Percentiles rank a stretch among this genome's conserved stretches.
phyloP scores from a whole-genome alignment of 805 yeast species.

The Candida parachauliodes region DNA sequence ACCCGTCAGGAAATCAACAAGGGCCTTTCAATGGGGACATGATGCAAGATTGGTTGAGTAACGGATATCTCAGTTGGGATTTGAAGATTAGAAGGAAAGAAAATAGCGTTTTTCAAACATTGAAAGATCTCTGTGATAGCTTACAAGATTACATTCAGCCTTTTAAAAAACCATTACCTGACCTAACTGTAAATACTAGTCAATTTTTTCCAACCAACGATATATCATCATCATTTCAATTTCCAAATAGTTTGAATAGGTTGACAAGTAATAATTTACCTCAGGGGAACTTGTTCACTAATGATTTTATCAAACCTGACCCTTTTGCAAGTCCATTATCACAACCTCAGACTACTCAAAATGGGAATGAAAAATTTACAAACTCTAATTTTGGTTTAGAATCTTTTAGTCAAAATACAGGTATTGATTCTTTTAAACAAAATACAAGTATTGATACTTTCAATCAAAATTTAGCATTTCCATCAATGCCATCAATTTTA shows the following conservation, averaged over 20 bases:
- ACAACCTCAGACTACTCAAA: conserved; percentile 8
- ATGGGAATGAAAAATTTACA: background rate
- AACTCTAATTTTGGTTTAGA: conserved; percentile 25
- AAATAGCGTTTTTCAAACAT: conserved; percentile 46
- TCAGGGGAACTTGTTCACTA: conserved; percentile 17
- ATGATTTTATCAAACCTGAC: conserved; percentile 20
- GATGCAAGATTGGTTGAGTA: conserved; percentile 77
- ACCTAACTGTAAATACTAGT: conserved; percentile 10
- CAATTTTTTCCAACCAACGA: conserved; percentile 8
- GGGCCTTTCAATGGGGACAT: conserved; percentile 74
- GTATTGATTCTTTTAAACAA: conserved; percentile 8
- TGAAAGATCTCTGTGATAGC: conserved; percentile 49
- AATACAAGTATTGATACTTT: conserved; percentile 6
- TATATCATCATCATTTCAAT: conserved; percentile 4
- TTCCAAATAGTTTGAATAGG: conserved; percentile 21
- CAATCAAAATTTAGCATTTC: conserved; percentile 9
- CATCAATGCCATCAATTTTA: conserved; percentile 32
- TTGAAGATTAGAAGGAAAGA: conserved; percentile 58
- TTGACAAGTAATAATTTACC: conserved; percentile 11
- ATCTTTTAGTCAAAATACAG: conserved; percentile 12
- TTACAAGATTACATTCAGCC: conserved; percentile 55
- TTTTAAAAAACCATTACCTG: conserved; percentile 56
- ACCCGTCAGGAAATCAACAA: conserved; percentile 65
- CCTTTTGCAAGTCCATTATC: conserved; percentile 16
- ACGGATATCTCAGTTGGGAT: conserved; percentile 53